Percentiles rank a stretch among this genome's conserved stretches.
Evolutionary conservation across 2,329 filamentous ascomycete species (phyloP).

Genomic region (Aspergillus unguis): DNA sequence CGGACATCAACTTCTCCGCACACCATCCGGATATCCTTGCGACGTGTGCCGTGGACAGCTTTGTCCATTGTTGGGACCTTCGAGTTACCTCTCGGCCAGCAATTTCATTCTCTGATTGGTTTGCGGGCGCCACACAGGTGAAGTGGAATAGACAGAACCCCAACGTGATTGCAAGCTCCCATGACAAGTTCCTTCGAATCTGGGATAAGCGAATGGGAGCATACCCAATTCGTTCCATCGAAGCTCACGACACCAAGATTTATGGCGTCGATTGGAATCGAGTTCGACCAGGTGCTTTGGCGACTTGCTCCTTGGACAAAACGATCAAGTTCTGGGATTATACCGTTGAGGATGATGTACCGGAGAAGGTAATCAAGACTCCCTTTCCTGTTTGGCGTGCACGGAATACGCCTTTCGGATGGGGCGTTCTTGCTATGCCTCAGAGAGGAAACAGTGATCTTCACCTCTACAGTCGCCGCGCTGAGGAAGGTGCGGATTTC

Average conservation of each 20-base stretch:
- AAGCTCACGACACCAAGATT: slow-evolving; percentile 87
- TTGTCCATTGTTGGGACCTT: slow-evolving; percentile 89
- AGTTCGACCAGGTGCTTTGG: slow-evolving; percentile 65
- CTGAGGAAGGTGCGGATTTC: slow-evolving; percentile 37
- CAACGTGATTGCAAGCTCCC: slow-evolving; percentile 85
- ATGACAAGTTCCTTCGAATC: slow-evolving; percentile 81
- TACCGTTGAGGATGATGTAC: slow-evolving; percentile 57
- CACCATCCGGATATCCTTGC: slow-evolving; percentile 86
- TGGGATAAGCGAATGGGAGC: slow-evolving; percentile 85
- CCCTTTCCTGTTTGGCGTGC: slow-evolving; percentile 88
- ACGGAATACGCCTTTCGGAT: slow-evolving; percentile 84
- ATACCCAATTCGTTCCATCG: slow-evolving; percentile 75
- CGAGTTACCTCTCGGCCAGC: slow-evolving; percentile 69
- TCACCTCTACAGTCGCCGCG: slow-evolving; percentile 73
- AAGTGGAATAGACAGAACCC: slow-evolving; percentile 88
- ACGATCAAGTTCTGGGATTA: slow-evolving; percentile 96
- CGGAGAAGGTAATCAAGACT: slow-evolving; percentile 75
- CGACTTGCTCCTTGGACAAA: slow-evolving; percentile 86
- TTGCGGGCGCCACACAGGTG: slow-evolving; percentile 88
- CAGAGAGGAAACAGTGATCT: slow-evolving; percentile 82
- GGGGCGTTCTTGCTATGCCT: slow-evolving; percentile 83
- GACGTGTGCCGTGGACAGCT: slow-evolving; percentile 89
- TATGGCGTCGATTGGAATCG: slow-evolving; percentile 96
- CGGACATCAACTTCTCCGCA: slow-evolving; percentile 93
- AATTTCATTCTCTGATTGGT: slow-evolving; percentile 86